Conservation (phyloP, 169 alveolate genomes). For the Eimeria acervulina region DNA sequence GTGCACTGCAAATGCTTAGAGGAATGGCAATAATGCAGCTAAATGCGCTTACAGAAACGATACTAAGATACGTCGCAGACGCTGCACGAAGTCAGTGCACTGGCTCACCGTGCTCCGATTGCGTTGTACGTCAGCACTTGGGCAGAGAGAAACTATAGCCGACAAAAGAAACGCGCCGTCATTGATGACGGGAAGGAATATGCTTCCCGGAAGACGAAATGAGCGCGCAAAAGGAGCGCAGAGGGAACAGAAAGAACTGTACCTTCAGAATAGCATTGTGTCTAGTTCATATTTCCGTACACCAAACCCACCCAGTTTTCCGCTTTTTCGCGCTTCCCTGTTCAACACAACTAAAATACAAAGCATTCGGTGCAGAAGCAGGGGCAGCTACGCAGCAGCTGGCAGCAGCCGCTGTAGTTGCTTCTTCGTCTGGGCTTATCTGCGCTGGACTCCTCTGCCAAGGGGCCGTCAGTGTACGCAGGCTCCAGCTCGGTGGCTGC, state of each 20-base stretch:
- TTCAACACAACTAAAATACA: background rate
- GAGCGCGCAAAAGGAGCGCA: background rate
- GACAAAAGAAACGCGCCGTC: background rate
- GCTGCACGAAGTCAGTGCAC: background rate
- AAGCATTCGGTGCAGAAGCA: background rate
- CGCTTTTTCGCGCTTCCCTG: background rate
- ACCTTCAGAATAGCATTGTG: background rate
- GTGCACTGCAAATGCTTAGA: background rate
- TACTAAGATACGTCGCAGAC: background rate
- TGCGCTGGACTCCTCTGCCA: background rate
- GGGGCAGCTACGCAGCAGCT: background rate
- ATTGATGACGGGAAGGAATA: background rate
- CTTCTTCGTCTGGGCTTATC: background rate
- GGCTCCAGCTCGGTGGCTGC: background rate
- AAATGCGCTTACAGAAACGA: background rate
- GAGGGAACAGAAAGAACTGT: background rate
- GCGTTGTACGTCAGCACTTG: background rate
- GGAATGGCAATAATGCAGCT: background rate
- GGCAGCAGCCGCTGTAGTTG: background rate
- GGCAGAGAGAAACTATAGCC: background rate
- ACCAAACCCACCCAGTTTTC: background rate
- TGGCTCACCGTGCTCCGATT: background rate
- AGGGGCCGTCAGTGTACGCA: background rate
- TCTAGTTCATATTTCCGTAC: background rate
- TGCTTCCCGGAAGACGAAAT: background rate